Conservation (phyloP, 169 alveolate species). For the Babesia bigemina region DNA sequence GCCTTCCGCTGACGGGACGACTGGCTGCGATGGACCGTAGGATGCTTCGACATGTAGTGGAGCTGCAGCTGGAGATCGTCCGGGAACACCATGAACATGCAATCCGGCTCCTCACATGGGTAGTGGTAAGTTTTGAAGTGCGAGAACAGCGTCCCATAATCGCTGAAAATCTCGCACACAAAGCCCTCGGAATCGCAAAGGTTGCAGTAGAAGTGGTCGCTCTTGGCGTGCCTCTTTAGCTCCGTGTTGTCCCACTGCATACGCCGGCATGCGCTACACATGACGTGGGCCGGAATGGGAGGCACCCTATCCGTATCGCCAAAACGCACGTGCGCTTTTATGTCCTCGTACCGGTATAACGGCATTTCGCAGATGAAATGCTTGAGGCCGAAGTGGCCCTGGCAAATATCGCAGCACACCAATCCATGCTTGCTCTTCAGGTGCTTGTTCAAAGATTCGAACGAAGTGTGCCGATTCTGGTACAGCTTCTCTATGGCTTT, state of each 20-base stretch:
- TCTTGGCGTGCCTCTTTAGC: slow-evolving; percentile 62
- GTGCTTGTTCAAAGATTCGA: slow-evolving; percentile 41
- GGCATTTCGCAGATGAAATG: slow-evolving; percentile 53
- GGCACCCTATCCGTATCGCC: slow-evolving; percentile 56
- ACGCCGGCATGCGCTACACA: slow-evolving; percentile 46
- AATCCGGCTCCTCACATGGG: slow-evolving; percentile 66
- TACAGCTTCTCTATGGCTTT: slow-evolving; percentile 23
- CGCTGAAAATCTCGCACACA: slow-evolving; percentile 35
- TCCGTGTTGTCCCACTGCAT: slow-evolving; percentile 62
- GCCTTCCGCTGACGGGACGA: slow-evolving; percentile 6
- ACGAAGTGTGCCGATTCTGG: slow-evolving; percentile 9
- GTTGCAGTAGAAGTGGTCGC: slow-evolving; percentile 60
- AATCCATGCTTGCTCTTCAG: slow-evolving; percentile 36
- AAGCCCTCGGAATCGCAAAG: slow-evolving; percentile 48
- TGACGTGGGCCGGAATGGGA: slow-evolving; percentile 52
- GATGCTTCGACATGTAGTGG: slow-evolving; percentile 64
- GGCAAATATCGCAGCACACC: slow-evolving; percentile 58
- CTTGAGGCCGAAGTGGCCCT: slow-evolving; percentile 36
- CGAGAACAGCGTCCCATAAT: slow-evolving; percentile 40
- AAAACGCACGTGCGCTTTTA: slow-evolving; percentile 33
- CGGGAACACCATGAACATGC: slow-evolving; percentile 65
- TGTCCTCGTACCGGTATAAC: slow-evolving; percentile 23
- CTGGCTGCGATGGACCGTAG: slow-evolving; percentile 13
- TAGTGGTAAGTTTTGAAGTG: slow-evolving; percentile 63
- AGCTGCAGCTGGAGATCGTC: slow-evolving; percentile 64